Evolutionary conservation across 805 yeast species (phyloP).

Genomic region (Pichia exigua): DNA sequence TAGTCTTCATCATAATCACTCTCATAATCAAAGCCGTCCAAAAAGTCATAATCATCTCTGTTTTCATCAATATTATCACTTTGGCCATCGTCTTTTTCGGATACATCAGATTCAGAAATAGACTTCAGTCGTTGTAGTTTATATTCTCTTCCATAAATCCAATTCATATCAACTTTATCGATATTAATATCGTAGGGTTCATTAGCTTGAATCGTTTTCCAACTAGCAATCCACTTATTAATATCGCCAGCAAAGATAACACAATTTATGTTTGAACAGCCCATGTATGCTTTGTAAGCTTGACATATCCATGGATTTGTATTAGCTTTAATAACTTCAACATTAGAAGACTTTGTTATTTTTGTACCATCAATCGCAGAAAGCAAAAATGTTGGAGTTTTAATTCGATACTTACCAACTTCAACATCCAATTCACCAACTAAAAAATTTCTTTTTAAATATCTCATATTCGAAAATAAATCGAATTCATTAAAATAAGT

Average conservation of each 20-base stretch:
- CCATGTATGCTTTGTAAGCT: not conserved
- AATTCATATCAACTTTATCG: not conserved
- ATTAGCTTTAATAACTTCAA: not conserved
- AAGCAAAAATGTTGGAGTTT: not conserved
- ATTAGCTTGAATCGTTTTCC: not conserved
- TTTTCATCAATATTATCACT: not conserved
- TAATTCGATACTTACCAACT: not conserved
- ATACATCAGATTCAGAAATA: not conserved
- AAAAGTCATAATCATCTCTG: not conserved
- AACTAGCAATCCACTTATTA: not conserved
- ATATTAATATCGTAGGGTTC: not conserved
- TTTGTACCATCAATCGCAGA: not conserved
- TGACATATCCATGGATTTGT: not conserved
- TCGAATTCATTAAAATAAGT: not conserved
- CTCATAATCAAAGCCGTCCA: not conserved
- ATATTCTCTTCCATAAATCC: not conserved
- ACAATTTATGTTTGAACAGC: not conserved
- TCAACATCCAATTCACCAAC: not conserved
- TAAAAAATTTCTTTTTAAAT: not conserved
- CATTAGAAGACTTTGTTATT: not conserved
- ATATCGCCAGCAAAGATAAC: not conserved
- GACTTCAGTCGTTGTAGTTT: not conserved
- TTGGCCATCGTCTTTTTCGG: not conserved
- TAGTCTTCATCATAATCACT: not conserved
- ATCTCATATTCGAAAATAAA: not conserved